Conservation (phyloP, 2,329 filamentous ascomycete species). For the Paracoccidioides brasiliensis region DNA sequence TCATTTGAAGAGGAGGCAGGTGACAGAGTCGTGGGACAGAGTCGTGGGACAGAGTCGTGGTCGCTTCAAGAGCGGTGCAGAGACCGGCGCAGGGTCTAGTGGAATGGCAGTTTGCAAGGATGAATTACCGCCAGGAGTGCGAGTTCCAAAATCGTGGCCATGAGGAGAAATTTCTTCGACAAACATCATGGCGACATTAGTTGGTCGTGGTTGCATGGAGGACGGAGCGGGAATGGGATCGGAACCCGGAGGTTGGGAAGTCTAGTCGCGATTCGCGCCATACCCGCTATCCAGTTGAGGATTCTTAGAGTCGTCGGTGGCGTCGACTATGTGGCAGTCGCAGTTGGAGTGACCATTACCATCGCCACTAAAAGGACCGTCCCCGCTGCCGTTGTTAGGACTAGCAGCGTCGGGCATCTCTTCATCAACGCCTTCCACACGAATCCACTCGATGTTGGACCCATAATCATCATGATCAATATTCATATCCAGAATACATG, state of each 20-base stretch:
- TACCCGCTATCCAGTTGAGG: neutral
- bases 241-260: constrained; percentile 32
- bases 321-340: neutral
- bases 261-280: neutral
- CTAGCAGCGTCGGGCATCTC: neutral
- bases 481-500: neutral
- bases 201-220: constrained; percentile 43
- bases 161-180: neutral
- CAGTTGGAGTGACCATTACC: neutral
- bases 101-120: neutral
- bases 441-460: neutral
- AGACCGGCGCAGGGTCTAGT: neutral
- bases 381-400: neutral
- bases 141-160: neutral
- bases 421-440: neutral
- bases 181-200: neutral
- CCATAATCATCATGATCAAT: neutral
- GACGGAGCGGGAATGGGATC: constrained; percentile 44
- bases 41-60: neutral
- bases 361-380: neutral
- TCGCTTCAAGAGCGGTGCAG: neutral
- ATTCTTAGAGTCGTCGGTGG: neutral
- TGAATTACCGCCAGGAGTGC: neutral
- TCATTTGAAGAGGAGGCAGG: neutral
- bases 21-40: neutral